Base-by-base conservation (phyloP, 1,139 yeast genomes). In the Geotrichum restrictum region DNA sequence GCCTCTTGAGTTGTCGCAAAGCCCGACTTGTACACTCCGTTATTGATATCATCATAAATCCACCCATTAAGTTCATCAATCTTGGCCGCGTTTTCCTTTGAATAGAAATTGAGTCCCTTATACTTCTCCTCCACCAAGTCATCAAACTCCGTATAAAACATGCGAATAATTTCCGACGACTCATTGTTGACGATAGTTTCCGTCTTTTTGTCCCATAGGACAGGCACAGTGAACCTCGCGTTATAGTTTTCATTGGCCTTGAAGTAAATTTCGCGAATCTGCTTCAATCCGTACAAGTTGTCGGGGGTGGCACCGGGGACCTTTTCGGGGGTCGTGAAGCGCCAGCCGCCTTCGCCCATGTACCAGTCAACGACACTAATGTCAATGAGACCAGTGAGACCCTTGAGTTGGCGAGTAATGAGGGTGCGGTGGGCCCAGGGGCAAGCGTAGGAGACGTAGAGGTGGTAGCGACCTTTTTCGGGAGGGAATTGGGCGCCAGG, bases 351-450 rank as follows among this genome's bases (percentile, higher is more conserved):
- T 45, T 65, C 39, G 69, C 77, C 95, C 84, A 89, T 77, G 62
- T 81, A 83, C 91, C 96, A 89, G 66, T 88, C 94, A 18, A 89
- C 97, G 49, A 87, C 85, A 10, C 91, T 81, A 32, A 85, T 78
- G 32, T 61, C 59, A 53, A 74, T 73, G 34, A 78, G 64, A 16
- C 78, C 75, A 7, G 78, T 70, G 59, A 91, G 74, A 1, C 96
- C 96, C 72, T 89, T 88, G 59, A 91, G 75, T 13, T 76, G 71
- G 51, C 97, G 74, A 3, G 85, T 77, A 55, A 89, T 83, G 59
- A 91, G 73, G 0, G 93, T 81, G 58, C 98, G 78, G 65, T 88
- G 95, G 1, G 98, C 98, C 88, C 96, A 91, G 3, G 98, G 98
- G 70, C 98, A 91, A 1, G 96, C 96, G 51, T 75, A 73, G 1